These are phyloP conservation scores for Penium margaritaceum DNA, from an alignment of 139 green algal genomes.

Conservation along the genomic window DNA sequence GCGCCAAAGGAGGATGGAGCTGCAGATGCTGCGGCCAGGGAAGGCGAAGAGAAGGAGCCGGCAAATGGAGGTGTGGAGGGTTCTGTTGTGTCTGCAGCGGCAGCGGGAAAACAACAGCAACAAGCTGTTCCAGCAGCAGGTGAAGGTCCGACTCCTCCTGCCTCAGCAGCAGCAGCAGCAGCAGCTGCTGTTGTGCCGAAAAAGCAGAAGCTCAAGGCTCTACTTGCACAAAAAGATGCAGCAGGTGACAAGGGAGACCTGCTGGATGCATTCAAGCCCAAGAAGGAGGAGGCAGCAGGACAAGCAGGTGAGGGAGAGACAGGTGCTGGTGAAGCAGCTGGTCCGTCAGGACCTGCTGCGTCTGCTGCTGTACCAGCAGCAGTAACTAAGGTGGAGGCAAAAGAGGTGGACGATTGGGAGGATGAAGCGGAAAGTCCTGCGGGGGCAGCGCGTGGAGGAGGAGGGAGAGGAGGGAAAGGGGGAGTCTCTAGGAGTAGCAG, in stretches of 20 bases:
- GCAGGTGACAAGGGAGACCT: neutral
- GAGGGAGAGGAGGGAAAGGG: neutral
- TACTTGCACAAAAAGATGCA: constrained; percentile 22
- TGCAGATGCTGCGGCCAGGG: too few species aligned
- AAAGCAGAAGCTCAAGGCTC: constrained; percentile 27
- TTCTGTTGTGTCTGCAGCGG: neutral
- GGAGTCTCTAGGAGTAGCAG: neutral
- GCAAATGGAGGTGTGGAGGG: too few species aligned
- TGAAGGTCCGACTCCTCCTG: neutral
- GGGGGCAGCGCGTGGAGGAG: neutral
- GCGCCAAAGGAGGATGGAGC: too few species aligned
- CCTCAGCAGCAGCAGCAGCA: neutral
- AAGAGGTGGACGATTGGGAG: constrained; percentile 37
- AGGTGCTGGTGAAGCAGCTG: constrained; percentile 3
- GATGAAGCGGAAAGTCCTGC: constrained; percentile 20
- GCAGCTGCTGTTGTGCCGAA: neutral
- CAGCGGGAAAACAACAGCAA: neutral
- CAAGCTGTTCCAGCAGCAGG: neutral
- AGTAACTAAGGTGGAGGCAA: neutral
- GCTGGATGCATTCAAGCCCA: constrained; percentile 23
- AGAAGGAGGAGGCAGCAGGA: neutral
- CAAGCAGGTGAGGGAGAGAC: neutral
- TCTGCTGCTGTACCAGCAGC: neutral
- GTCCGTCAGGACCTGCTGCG: neutral
- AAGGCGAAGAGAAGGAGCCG: too few species aligned